phyloP scores from a whole-genome alignment of 164 flowering plant species.

The Malania oleifera region DNA sequence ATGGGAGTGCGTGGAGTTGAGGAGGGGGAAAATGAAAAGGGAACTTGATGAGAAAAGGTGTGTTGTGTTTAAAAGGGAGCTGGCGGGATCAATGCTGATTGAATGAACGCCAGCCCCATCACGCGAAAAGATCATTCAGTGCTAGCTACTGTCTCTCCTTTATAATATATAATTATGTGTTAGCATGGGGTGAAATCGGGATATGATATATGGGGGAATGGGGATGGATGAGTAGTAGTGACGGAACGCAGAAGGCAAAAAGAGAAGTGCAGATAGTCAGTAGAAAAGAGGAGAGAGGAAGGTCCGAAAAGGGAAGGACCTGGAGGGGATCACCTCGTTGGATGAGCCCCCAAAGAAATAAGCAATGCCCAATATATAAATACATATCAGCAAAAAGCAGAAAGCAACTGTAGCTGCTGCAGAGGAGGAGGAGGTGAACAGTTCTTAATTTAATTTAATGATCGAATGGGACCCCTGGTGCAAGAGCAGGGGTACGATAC shows the following conservation, averaged over 20 bases:
- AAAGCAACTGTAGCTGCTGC: neutral
- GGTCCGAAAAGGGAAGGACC: constrained; percentile 21
- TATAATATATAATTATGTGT: too few relatives aligned
- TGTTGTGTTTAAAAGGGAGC: too few relatives aligned
- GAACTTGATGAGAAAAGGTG: neutral
- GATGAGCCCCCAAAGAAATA: constrained; percentile 23
- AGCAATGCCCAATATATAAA: too few relatives aligned
- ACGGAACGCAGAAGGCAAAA: constrained; percentile 29
- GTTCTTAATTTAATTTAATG: too few relatives aligned
- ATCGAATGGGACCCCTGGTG: too few relatives aligned
- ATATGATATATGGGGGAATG: too few relatives aligned
- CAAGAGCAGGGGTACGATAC: too few relatives aligned
- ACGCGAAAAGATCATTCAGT: constrained; percentile 12
- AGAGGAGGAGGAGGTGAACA: too few relatives aligned
- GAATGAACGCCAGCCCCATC: constrained; percentile 26
- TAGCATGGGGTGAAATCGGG: too few relatives aligned
- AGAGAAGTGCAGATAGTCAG: constrained; percentile 8
- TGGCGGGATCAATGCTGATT: constrained; percentile 11
- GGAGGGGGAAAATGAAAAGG: constrained; percentile 18
- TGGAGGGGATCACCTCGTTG: constrained; percentile 35
- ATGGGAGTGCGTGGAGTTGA: constrained; percentile 7
- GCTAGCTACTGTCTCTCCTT: too few relatives aligned
- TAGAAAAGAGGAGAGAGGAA: constrained; percentile 17
- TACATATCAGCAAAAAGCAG: too few relatives aligned
- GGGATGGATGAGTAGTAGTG: too few relatives aligned